phyloP scores from a whole-genome alignment of 306 rosid genomes.

The Malus orientalis region DNA sequence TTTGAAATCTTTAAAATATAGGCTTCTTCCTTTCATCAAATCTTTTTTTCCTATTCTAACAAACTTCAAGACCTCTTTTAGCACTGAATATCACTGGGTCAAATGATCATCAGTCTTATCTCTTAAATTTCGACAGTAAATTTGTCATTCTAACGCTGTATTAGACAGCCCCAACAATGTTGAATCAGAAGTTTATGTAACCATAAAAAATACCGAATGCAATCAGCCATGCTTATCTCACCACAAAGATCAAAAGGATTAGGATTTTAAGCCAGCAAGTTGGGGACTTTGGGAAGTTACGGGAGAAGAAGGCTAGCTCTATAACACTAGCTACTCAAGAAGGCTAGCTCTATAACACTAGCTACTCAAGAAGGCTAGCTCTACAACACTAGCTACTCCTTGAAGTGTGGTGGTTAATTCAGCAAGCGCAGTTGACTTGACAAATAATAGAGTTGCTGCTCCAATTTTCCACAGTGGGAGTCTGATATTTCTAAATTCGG shows the following conservation, averaged over 20 bases:
- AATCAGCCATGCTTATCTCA: too few relatives aligned
- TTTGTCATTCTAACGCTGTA: background rate
- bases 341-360: background rate
- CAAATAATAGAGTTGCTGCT: background rate
- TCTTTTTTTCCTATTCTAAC: too few relatives aligned
- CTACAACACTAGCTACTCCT: background rate
- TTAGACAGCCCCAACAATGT: background rate
- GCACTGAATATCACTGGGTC: too few relatives aligned
- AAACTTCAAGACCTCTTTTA: too few relatives aligned
- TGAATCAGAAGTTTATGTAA: background rate
- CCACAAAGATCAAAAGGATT: background rate
- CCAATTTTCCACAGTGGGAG: background rate
- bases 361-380: background rate
- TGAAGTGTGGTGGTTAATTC: background rate
- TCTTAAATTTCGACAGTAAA: too few relatives aligned
- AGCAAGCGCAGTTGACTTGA: background rate
- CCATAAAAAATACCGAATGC: background rate
- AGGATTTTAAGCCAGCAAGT: background rate
- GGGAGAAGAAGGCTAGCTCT: background rate
- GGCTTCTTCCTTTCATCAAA: too few relatives aligned
- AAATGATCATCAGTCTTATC: background rate
- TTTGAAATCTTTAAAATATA: background rate
- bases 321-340: background rate
- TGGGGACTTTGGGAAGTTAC: background rate
- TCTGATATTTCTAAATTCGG: background rate